Conservation (phyloP, 305 asterid species). For the Plantago lanceolata region DNA sequence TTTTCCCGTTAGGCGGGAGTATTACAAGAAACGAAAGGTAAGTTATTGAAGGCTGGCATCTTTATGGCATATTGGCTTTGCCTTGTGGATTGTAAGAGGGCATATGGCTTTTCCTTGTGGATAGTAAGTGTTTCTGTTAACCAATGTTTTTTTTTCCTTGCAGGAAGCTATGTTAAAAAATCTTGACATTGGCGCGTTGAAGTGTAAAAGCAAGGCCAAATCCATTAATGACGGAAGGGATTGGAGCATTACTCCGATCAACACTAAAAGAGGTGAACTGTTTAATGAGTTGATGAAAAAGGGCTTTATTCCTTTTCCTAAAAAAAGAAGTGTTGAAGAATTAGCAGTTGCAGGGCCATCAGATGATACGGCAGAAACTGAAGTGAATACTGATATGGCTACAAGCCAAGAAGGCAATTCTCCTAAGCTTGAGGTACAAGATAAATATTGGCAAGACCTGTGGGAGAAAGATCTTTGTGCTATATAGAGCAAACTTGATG, state of each 20-base stretch:
- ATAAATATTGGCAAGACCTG: slow-evolving; percentile 58
- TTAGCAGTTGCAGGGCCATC: no score
- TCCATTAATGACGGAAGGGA: no score
- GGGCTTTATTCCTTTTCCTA: no score
- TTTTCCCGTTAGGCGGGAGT: slow-evolving; percentile 63
- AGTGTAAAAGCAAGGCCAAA: no score
- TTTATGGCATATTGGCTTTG: background rate
- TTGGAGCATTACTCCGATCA: no score
- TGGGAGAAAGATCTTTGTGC: slow-evolving; percentile 80
- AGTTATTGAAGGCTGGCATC: slow-evolving; percentile 14
- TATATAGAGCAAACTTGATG: slow-evolving; percentile 62
- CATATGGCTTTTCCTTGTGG: no score
- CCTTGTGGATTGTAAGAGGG: no score
- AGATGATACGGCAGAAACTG: no score
- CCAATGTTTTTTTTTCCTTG: slow-evolving; percentile 17
- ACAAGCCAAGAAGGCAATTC: slow-evolving; percentile 63
- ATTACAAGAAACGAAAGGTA: slow-evolving; percentile 75
- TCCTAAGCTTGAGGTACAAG: slow-evolving; percentile 48
- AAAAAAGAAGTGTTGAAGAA: slow-evolving; percentile 69
- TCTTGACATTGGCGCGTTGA: no score
- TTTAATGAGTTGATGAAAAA: no score
- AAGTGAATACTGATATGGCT: no score
- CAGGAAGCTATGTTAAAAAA: slow-evolving; percentile 72
- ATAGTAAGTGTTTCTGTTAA: background rate
- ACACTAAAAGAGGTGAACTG: no score